Percentiles rank a stretch among this genome's conserved stretches.
Conservation (phyloP, 306 rosid genomes). For the Mucuna pruriens region DNA sequence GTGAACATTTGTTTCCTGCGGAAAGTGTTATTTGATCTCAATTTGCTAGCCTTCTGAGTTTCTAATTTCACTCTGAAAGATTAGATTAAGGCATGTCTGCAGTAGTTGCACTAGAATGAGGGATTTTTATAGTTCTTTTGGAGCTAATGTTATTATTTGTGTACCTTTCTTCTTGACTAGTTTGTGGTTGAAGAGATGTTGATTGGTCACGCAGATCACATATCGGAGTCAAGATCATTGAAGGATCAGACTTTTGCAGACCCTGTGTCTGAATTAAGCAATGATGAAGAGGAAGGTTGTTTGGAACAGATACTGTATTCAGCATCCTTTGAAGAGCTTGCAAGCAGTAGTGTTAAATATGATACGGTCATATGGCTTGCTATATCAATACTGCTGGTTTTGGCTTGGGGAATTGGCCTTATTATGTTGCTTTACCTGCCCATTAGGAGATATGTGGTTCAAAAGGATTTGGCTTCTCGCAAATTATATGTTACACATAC, state of each 20-base stretch:
- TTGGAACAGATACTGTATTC: constrained; percentile 66
- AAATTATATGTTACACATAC: constrained; percentile 76
- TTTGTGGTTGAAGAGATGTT: constrained; percentile 64
- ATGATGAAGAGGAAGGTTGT: constrained; percentile 55
- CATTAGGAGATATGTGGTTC: constrained; percentile 66
- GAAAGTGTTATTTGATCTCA: not conserved
- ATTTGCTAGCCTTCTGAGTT: constrained; percentile 16
- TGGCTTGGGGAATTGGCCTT: constrained; percentile 95
- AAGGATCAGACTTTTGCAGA: constrained; percentile 58
- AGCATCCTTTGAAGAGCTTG: constrained; percentile 84
- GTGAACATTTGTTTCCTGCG: constrained; percentile 10
- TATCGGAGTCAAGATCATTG: constrained; percentile 59
- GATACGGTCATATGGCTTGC: constrained; percentile 86
- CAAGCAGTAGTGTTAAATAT: constrained; percentile 61
- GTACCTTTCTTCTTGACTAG: constrained; percentile 36
- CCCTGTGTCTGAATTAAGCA: constrained; percentile 54
- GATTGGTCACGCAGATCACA: constrained; percentile 65
- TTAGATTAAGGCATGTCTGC: not conserved
- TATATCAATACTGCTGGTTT: constrained; percentile 77
- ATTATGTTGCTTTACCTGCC: constrained; percentile 91
- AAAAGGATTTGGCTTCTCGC: constrained; percentile 77
- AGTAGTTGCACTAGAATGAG: not conserved
- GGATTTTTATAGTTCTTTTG: constrained; percentile 10
- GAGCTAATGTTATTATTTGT: constrained; percentile 26
- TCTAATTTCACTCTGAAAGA: constrained; percentile 20